phyloP scores from a whole-genome alignment of 352 stramenopile genomes.

The Halophytophthora batemanensis region DNA sequence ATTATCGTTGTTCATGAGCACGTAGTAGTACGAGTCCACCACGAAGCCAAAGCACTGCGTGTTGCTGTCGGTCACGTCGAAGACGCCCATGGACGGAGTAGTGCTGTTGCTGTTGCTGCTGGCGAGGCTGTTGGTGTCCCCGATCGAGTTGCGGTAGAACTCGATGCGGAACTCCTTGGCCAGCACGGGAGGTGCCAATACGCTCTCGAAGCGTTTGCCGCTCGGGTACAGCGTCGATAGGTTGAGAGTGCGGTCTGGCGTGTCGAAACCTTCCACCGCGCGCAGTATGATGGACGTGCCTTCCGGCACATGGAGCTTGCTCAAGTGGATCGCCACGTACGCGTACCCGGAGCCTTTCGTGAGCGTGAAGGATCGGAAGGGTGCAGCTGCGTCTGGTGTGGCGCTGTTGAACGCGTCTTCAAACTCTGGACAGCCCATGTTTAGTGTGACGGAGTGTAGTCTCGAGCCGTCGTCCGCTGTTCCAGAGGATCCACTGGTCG shows the following conservation, averaged over 20 bases:
- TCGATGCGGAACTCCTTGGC: conserved; percentile 57
- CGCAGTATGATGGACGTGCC: conserved; percentile 41
- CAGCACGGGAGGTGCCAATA: conserved; percentile 31
- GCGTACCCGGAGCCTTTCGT: conserved; percentile 52
- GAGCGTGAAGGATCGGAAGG: conserved; percentile 48
- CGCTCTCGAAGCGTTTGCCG: conserved; percentile 19
- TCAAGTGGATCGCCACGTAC: conserved; percentile 50
- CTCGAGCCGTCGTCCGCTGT: conserved; percentile 9
- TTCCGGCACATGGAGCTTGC: conserved; percentile 40
- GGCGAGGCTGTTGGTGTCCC: conserved; percentile 10
- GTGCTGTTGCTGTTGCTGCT: conserved; percentile 1
- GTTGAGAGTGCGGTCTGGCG: conserved; percentile 36
- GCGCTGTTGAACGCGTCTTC: conserved; percentile 37
- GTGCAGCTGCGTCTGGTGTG: conserved; percentile 21
- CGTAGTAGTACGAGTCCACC: conserved; percentile 47
- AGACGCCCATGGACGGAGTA: conserved; percentile 1
- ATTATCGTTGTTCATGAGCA: conserved; percentile 31
- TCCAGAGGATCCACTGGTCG: conserved; percentile 11
- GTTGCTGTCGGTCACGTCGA: conserved; percentile 18
- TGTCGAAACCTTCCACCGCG: conserved; percentile 40
- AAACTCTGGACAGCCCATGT: conserved; percentile 54
- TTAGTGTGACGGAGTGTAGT: conserved; percentile 20
- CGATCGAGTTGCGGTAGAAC: conserved; percentile 45
- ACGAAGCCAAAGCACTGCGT: conserved; percentile 55
- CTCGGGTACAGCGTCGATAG: conserved; percentile 34